These are phyloP conservation scores for Oryza longistaminata DNA, from an alignment of 176 grass and related monocot genomes.

Conservation along the genomic window DNA sequence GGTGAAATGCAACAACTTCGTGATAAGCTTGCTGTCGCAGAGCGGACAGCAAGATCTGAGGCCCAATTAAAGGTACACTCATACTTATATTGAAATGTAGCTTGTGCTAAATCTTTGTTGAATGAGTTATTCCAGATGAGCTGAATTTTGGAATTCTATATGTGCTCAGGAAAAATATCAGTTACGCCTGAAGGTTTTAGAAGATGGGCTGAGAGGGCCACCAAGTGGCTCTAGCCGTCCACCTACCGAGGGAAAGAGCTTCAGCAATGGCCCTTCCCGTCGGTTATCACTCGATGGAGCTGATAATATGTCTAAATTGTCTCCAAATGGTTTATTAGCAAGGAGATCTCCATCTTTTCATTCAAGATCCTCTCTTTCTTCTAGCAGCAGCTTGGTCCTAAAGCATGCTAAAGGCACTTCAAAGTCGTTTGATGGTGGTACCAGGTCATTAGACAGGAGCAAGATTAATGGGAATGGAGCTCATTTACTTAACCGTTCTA, in stretches of 20 bases:
- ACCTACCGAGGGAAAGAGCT: conserved; percentile 66
- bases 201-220: conserved; percentile 88
- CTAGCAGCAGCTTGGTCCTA: conserved; percentile 76
- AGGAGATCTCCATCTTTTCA: conserved; percentile 95
- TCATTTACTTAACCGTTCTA: conserved; percentile 81
- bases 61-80: conserved; percentile 77
- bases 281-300: conserved; percentile 85
- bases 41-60: conserved; percentile 91
- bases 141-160: conserved; percentile 29
- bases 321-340: conserved; percentile 73
- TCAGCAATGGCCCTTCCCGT: conserved; percentile 84
- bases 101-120: conserved; percentile 21
- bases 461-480: conserved; percentile 67
- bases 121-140: conserved; percentile 14
- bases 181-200: conserved; percentile 89
- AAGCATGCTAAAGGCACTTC: conserved; percentile 97
- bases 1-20: conserved; percentile 94
- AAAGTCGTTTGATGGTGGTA: conserved; percentile 98
- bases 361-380: conserved; percentile 86
- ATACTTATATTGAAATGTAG: conserved; percentile 22
- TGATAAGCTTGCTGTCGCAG: conserved; percentile 88
- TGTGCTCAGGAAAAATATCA: conserved; percentile 85
- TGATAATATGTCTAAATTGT: conserved; percentile 76
- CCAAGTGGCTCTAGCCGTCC: conserved; percentile 65
- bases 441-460: conserved; percentile 79